phyloP scores from a whole-genome alignment of 495 filamentous ascomycete species.

The Penicillium atrosanguineum region DNA sequence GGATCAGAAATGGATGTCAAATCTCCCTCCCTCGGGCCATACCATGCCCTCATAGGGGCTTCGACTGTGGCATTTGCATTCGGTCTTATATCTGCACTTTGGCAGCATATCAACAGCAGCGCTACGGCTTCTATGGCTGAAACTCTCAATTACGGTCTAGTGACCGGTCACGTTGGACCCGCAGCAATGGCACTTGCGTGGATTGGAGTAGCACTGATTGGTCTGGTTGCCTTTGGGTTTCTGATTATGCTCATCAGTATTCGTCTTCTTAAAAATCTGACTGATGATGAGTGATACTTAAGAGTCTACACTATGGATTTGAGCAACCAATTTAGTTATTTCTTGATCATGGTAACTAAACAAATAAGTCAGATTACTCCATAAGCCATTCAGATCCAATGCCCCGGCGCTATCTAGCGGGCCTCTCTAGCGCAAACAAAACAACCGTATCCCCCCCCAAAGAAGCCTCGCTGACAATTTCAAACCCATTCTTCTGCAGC shows the following conservation, averaged over 20 bases:
- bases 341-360: too few species aligned
- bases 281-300: too few species aligned
- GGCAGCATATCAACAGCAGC: conserved; percentile 18
- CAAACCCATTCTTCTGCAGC: conserved; percentile 21
- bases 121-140: conserved; percentile 15
- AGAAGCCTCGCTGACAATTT: conserved; percentile 9
- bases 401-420: neutral
- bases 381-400: too few species aligned
- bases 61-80: neutral
- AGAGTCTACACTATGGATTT: too few species aligned
- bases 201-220: conserved; percentile 8
- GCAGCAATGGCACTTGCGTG: conserved; percentile 16
- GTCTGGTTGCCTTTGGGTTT: neutral
- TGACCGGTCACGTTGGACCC: conserved; percentile 12
- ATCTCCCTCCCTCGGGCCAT: conserved; percentile 1
- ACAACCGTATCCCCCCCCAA: conserved; percentile 19
- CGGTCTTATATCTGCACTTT: conserved; percentile 6
- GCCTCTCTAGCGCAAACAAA: conserved; percentile 11
- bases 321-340: too few species aligned
- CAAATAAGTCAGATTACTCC: too few species aligned
- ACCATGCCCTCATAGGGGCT: neutral
- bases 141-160: conserved; percentile 10
- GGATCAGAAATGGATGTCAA: conserved; percentile 2
- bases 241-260: conserved; percentile 4
- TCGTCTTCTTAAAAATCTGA: neutral